Base-by-base conservation (phyloP, 2,329 filamentous ascomycete species). In the Trichoderma afroharzianum region DNA sequence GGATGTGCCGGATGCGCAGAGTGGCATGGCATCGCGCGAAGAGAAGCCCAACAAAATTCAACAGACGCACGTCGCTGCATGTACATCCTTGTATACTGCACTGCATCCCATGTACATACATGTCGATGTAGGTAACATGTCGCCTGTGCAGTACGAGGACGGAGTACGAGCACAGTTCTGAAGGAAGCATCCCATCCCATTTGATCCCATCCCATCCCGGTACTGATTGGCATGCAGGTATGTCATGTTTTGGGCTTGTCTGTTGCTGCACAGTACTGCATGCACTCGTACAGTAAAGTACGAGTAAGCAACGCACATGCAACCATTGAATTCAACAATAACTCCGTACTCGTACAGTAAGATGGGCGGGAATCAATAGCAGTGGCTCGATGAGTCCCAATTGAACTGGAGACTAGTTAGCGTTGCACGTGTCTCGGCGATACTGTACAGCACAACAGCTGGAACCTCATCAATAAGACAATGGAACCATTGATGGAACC, bases 31-130 rank as follows among this genome's bases (percentile, higher is more conserved):
- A 32, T 3, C 18, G 11, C 18, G 3, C 28, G 28, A 67, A 21
- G 26, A 68, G 24, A 36, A 59, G 64, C 53, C 55, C 64, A 68
- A 68, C 64, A 68, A 68, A 68, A 68, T 18, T 28, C 8, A n/a
- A 36, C 15, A 58, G 4, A 43, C n/a, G 33, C 33, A 58, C 18
- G 64, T n/a, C 26, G 58, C 53, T 58, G 53, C 64, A 67, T 32
- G 47, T 30, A 59, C n/a, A 33, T 59, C 30, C 57, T 28, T 53
- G 32, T 39, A 39, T 21, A 21, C 15, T 43, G 39, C 39, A 43
- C 15, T 43, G 39, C 39, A 43, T n/a, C 39, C 39, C 36, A 39
- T 39, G 36, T 39, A 47, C 43, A 50, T 39, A 47, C 43, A 50
- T 53, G 61, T 50, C 3, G 11, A 57, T 57, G 59, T 43, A 36